Evolutionary conservation across 495 filamentous ascomycete species (phyloP), one percentile per base, ranked within the genome.

Genomic region (Trichoderma reesei): DNA sequence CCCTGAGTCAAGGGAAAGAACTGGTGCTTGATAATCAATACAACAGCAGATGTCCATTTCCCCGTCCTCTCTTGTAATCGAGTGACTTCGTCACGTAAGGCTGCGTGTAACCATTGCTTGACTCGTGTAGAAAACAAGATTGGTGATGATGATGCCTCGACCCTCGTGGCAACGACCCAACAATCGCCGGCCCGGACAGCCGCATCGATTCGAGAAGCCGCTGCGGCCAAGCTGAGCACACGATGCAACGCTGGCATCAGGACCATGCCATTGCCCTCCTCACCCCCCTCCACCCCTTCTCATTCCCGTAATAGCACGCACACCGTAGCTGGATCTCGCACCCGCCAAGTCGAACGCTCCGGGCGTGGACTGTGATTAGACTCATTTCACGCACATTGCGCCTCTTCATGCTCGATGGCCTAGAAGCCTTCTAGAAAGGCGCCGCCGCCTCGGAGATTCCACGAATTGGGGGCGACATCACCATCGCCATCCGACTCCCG

Each of bases 361-460:
- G 26, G 11, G 18, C 18, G 9, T 34, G 46, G 14, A 8, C 18
- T 26, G 51, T 56, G 20, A 56, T 56, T 56, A 36, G 34, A 6
- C 26, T 56, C 51, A 56, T 34, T 56, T 56, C 51, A 56, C 11
- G 33, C 51, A 56, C 51, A 56, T 56, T 56, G 16, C 20, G 31
- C 44, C 34, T 8, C 31, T 14, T 56, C 51, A 56, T 56, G 51
- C 51, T 26, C 31, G 51, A 31, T 33, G 51, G 26, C 51, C 51
- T 56, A 56, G 51, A 56, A 56, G 11, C 11, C 51, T 56, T 56
- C 51, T 56, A 34, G 51, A 56, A 56, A 36, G 16, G 38, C 42
- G 42, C 42, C 42, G 16, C 42, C 16, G 16, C 42, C 16, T 46
- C 42, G 42, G 42, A 5, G 42, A 14, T 18, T 46, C 42, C 42